Conservation (phyloP, 257 asterid species). For the Fraxinus excelsior region DNA sequence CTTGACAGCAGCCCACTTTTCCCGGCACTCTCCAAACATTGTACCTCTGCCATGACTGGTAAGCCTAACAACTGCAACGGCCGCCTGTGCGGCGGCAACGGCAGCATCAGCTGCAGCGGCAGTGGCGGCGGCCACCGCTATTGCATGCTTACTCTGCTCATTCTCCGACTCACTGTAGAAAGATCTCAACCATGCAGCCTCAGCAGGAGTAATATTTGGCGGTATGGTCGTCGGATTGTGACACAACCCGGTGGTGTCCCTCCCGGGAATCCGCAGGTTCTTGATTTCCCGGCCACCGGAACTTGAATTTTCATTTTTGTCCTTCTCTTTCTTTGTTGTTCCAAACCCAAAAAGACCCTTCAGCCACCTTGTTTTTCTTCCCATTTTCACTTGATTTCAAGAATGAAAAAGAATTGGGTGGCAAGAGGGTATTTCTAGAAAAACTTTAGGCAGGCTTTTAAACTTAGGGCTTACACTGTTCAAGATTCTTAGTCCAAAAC, state of each 20-base stretch:
- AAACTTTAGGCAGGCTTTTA: neutral
- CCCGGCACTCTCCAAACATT: conserved; percentile 41
- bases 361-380: conserved; percentile 59
- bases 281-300: conserved; percentile 28
- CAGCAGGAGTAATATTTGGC: conserved; percentile 75
- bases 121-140: conserved; percentile 90
- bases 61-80: conserved; percentile 72
- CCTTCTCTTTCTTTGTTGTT: conserved; percentile 34
- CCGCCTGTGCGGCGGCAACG: conserved; percentile 82
- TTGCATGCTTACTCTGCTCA: conserved; percentile 83
- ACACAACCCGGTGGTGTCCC: conserved; percentile 36
- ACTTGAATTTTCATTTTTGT: conserved; percentile 16
- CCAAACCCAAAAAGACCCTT: conserved; percentile 63
- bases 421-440: conserved; percentile 3
- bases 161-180: conserved; percentile 48
- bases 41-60: conserved; percentile 62
- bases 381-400: conserved; percentile 39
- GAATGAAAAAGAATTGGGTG: neutral
- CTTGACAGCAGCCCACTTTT: conserved; percentile 60
- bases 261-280: conserved; percentile 21
- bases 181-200: conserved; percentile 76
- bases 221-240: conserved; percentile 59
- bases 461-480: neutral
- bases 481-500: neutral
- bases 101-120: conserved; percentile 92